Evolutionary conservation across 495 filamentous ascomycete genomes (phyloP).

Genomic region (Emericellopsis terricola): DNA sequence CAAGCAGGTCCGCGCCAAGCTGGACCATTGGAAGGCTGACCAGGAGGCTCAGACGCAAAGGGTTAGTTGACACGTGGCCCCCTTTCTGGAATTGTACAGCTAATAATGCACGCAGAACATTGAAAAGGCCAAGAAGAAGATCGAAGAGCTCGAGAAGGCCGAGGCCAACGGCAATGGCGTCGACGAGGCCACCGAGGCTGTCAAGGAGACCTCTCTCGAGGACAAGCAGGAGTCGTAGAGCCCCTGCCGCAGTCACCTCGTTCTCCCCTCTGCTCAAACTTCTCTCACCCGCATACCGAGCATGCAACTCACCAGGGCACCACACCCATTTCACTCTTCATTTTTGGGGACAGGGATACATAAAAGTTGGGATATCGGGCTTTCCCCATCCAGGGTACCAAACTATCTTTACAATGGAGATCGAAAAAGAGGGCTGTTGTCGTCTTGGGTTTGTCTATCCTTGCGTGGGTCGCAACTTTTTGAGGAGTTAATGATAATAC

Average conservation of each 20-base stretch:
- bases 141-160: slow-evolving; percentile 41
- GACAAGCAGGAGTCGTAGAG: slow-evolving; percentile 25
- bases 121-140: slow-evolving; percentile 49
- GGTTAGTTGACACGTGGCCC: slow-evolving; percentile 31
- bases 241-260: too few species aligned
- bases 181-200: slow-evolving; percentile 31
- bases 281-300: too few species aligned
- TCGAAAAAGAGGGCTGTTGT: too few species aligned
- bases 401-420: too few species aligned
- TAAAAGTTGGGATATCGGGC: too few species aligned
- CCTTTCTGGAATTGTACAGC: slow-evolving; percentile 4
- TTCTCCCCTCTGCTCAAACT: background rate
- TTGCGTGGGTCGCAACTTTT: too few species aligned
- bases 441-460: too few species aligned
- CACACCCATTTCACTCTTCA: too few species aligned
- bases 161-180: slow-evolving; percentile 24
- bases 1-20: slow-evolving; percentile 83
- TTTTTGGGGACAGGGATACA: too few species aligned
- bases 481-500: too few species aligned
- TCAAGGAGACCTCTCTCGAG: slow-evolving; percentile 56
- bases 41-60: slow-evolving; percentile 82
- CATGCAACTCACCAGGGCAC: too few species aligned
- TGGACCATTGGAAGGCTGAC: slow-evolving; percentile 83
- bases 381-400: too few species aligned
- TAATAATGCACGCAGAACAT: slow-evolving; percentile 63